Conservation (phyloP, 345 rosid species). For the Bruguiera parviflora region DNA sequence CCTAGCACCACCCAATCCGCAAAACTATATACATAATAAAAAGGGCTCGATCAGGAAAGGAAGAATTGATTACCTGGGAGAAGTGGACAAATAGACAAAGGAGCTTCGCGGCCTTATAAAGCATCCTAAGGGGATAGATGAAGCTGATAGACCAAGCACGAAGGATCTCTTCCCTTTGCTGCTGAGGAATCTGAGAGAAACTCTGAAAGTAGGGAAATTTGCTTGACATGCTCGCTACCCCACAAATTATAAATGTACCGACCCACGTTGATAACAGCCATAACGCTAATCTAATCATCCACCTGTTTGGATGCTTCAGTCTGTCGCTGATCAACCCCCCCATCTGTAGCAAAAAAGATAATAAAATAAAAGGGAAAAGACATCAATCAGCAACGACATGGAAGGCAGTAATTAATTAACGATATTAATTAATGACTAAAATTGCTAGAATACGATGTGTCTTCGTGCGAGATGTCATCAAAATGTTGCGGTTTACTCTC, state of each 20-base stretch:
- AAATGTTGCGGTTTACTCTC: no score
- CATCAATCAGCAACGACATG: no score
- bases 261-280: conserved; percentile 68
- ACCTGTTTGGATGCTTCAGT: conserved; percentile 65
- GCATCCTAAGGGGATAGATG: conserved; percentile 44
- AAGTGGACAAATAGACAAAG: conserved; percentile 57
- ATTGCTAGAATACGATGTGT: no score
- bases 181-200: conserved; percentile 44
- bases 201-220: conserved; percentile 48
- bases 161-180: conserved; percentile 44
- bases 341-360: conserved; percentile 15
- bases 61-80: conserved; percentile 49
- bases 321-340: conserved; percentile 55
- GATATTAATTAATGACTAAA: no score
- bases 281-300: conserved; percentile 49
- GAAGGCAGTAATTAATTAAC: no score
- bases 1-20: no score
- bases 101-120: conserved; percentile 56
- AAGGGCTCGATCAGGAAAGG: neutral
- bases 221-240: conserved; percentile 42
- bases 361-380: no score
- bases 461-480: no score
- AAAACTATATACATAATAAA: no score
- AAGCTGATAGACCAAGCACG: conserved; percentile 55
- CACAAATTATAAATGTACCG: conserved; percentile 71